Evolutionary conservation across 2,329 filamentous ascomycete species (phyloP).

Genomic region (Grosmannia huntii): DNA sequence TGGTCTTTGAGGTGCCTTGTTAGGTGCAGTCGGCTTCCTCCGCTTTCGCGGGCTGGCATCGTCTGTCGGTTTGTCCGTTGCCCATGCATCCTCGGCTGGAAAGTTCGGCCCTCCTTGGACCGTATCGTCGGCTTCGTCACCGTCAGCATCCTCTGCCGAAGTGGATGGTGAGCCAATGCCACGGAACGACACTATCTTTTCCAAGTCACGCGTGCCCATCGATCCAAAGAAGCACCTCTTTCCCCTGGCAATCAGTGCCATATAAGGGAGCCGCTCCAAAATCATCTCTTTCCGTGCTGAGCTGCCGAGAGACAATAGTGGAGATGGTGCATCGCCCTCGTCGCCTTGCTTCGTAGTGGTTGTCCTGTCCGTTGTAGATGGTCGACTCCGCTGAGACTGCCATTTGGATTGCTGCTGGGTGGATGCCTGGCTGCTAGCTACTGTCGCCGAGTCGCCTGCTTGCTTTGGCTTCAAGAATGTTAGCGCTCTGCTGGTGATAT

Average conservation of each 20-base stretch:
- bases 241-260: constrained; percentile 50
- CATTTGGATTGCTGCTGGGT: background rate
- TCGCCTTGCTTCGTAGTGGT: background rate
- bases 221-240: constrained; percentile 22
- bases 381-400: background rate
- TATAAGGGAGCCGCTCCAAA: constrained; percentile 77
- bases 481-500: constrained; percentile 31
- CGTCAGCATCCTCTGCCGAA: constrained; percentile 30
- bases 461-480: constrained; percentile 33
- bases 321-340: constrained; percentile 1
- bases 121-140: constrained; percentile 25
- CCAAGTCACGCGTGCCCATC: constrained; percentile 42
- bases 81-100: constrained; percentile 36
- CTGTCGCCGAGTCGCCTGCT: background rate
- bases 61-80: constrained; percentile 48
- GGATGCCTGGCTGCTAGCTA: background rate
- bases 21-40: background rate
- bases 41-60: constrained; percentile 35
- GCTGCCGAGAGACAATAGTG: constrained; percentile 45
- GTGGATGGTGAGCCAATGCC: constrained; percentile 34
- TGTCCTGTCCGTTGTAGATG: background rate
- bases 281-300: constrained; percentile 62
- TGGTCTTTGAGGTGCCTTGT: constrained; percentile 16
- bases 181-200: constrained; percentile 55
- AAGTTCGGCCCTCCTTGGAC: background rate